A percentile compares a stretch with the other conserved stretches of the same genome.
Conservation (phyloP, 208 protist species). For the Sergeia podlipaevii region DNA sequence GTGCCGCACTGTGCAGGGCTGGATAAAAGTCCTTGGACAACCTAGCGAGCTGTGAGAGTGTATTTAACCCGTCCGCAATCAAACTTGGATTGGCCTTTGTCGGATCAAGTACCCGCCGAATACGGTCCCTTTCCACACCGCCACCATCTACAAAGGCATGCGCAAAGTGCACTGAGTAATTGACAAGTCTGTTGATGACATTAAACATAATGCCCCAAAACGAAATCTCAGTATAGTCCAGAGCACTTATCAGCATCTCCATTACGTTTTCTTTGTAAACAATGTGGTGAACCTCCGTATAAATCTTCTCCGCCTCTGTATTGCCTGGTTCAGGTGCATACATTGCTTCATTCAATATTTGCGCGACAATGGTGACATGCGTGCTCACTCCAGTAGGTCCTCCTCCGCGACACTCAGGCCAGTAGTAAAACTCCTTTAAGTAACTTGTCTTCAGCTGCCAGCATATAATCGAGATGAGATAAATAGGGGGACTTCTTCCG, state of each 20-base stretch:
- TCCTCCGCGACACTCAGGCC: constrained; percentile 80
- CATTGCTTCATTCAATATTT: constrained; percentile 72
- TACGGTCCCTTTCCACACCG: constrained; percentile 64
- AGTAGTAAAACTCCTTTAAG: constrained; percentile 70
- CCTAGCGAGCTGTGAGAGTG: constrained; percentile 91
- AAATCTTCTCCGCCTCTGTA: constrained; percentile 48
- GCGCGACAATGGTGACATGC: constrained; percentile 73
- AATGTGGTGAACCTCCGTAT: constrained; percentile 51
- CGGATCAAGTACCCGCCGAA: constrained; percentile 73
- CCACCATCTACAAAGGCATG: constrained; percentile 83
- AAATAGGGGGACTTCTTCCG: too few relatives aligned
- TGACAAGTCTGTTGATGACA: constrained; percentile 82
- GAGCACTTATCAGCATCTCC: constrained; percentile 67
- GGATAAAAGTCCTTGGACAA: constrained; percentile 85
- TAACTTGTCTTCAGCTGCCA: constrained; percentile 68
- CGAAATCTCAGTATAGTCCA: constrained; percentile 79
- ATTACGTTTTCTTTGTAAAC: constrained; percentile 79
- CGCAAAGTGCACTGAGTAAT: constrained; percentile 71
- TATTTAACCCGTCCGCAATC: constrained; percentile 85
- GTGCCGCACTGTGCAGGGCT: constrained; percentile 71
- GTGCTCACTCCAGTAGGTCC: constrained; percentile 74
- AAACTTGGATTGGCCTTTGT: constrained; percentile 61
- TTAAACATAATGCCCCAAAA: constrained; percentile 81
- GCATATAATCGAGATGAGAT: constrained; percentile 67
- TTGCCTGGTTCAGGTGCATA: constrained; percentile 31